Evolutionary conservation across 176 grass and related monocot genomes (phyloP), one percentile per base, ranked within the genome.

Genomic region (Hyparrhenia diplandra): DNA sequence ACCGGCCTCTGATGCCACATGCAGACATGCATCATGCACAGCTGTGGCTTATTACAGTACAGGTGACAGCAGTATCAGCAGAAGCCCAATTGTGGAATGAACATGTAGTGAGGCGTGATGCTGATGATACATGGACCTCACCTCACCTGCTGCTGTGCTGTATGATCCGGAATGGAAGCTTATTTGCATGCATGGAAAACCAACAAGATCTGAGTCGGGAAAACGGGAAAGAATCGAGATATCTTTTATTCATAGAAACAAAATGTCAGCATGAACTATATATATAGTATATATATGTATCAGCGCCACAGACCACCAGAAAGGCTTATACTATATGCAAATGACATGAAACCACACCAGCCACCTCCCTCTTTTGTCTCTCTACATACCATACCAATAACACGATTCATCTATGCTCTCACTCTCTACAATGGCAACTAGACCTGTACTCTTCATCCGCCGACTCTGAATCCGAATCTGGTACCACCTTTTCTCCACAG

Each of bases 191-290:
- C 13, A 36, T 10, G 21, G 59, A 67, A 47, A 69, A 17, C 13
- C 67, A 43, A 35, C 72, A 60, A n/a, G 12, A 14, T 24, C 67
- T 58, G 74, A 74, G 32, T 12, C 2, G 57, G 41, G 82, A 78
- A 82, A 46, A 18, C 55, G 24, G 82, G 82, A 84, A 82, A 90
- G 81, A 84, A 77, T 72, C 64, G 74, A 62, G 23, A 77, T 88
- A 79, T 88, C 85, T 92, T 95, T 92, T 92, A 92, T 92, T 91
- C 83, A 92, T 92, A 88, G 84, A 60, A 92, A 90, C 30, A 32
- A n/a, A 75, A 91, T 88, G 88, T 80, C 76, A 95, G 90, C 85
- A 82, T 83, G 76, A 75, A 58, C 51, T 57, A 57, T 57, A 57
- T 55, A 21, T 54, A 54, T 25, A 59, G 55, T 45, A 21, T 35